Base-by-base conservation (phyloP, 768 basidiomycete species). In the Suillus americanus region DNA sequence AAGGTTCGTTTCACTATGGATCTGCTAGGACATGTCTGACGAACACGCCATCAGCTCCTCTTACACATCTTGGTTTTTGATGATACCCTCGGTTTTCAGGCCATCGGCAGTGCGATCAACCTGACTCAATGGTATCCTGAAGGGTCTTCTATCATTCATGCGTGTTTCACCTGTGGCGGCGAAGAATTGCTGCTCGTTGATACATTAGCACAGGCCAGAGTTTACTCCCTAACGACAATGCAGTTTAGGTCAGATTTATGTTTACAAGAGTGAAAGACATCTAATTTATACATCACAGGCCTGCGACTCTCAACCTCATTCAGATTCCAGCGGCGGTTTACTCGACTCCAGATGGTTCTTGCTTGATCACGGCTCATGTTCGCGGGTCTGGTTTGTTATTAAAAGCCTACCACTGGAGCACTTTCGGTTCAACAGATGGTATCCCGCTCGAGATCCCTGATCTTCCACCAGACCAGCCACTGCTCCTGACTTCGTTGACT, bases 121-220 rank as follows among this genome's bases (percentile, higher is more conserved):
- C 74, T 88, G 9, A 64, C 64, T 3, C 59, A 67, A 0, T 87
- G 85, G 85, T 86, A 84, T 65, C 61, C 68, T 9, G 62, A 69
- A 0, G 68, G 64, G 6, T 14, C 64, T 0, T 55, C 61, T 6
- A 77, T 87, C 12, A 64, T 51, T 1, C 74, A 75, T 18, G 75
- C 80, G 0, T 78, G 79, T 51, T 86, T 87, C 64, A 76, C 85
- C 2, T 72, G 73, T 51, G 83, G 84, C 4, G 79, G 69, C 38
- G 86, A 88, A 66, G 87, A 88, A 63, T 60, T 88, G 3, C 67
- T 84, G 0, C 69, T 88, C 0, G 73, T 86, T 6, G 86, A 88
- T 64, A 77, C 78, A 0, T 66, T 64, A 1, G 73, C 74, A 0
- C 77, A 78, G 20, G 83, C 78, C 2, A 74, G 86, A 20, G 76